Conservation (phyloP, 495 filamentous ascomycete genomes). For the Aspergillus sclerotiicarbonarius region DNA sequence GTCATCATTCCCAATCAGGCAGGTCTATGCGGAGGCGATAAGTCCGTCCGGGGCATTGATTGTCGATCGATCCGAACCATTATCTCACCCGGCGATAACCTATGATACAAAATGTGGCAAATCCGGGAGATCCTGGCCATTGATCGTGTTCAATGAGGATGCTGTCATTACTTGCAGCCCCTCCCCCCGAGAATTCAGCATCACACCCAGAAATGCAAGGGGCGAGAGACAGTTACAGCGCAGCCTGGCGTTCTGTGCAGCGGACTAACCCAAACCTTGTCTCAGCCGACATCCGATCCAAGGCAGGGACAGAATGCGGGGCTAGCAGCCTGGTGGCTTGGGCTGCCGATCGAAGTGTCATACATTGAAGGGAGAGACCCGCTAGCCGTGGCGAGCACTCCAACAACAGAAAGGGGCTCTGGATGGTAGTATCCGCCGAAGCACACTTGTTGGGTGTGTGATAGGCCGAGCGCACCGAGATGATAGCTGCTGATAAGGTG, state of each 20-base stretch:
- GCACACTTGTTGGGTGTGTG: not conserved
- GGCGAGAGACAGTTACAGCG: not conserved
- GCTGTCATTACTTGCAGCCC: not conserved
- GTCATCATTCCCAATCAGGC: not conserved
- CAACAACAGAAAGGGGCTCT: not conserved
- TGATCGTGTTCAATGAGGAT: not conserved
- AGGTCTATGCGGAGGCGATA: conserved; percentile 4
- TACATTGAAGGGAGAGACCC: not conserved
- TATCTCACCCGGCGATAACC: not conserved
- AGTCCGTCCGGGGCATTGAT: conserved; percentile 1
- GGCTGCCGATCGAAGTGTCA: not conserved
- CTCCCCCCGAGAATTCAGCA: not conserved
- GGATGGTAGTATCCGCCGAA: not conserved
- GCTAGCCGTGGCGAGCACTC: not conserved
- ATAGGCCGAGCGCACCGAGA: conserved; percentile 1
- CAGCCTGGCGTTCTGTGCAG: not conserved
- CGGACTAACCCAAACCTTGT: not conserved
- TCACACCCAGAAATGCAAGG: not conserved
- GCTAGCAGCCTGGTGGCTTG: not conserved
- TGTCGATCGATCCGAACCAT: conserved; percentile 6
- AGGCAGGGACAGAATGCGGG: conserved; percentile 5
- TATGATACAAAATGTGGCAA: not conserved
- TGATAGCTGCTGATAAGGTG: not conserved
- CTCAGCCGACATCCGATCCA: not conserved
- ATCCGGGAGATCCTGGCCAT: not conserved